These are phyloP conservation scores for Wakefieldia striispora DNA, from an alignment of 768 basidiomycete genomes.

Conservation along the genomic window DNA sequence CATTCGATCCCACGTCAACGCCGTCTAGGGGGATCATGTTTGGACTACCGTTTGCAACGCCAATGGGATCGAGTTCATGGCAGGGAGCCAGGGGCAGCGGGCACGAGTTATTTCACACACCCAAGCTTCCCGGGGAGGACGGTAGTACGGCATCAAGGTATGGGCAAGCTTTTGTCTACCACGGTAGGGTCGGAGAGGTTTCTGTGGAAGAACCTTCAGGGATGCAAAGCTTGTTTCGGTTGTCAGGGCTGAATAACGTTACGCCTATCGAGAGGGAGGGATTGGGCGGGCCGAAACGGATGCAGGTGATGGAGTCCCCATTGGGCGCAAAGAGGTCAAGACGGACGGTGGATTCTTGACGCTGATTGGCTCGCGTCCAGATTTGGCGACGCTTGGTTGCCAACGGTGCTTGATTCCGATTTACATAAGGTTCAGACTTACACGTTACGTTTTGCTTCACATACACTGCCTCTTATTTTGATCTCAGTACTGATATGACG, in stretches of 20 bases:
- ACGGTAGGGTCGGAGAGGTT: conserved; percentile 19
- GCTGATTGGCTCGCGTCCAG: background rate
- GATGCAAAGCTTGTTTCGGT: conserved; percentile 14
- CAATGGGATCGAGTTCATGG: conserved; percentile 34
- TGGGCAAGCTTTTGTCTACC: conserved; percentile 8
- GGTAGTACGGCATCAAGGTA: conserved; percentile 10
- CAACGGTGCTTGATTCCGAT: too few species aligned
- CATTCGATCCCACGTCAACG: conserved; percentile 78
- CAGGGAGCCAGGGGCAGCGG: conserved; percentile 33
- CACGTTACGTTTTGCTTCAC: too few species aligned
- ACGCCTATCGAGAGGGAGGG: conserved; percentile 50
- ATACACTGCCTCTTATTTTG: too few species aligned
- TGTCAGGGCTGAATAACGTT: conserved; percentile 38
- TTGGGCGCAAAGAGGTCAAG: conserved; percentile 27
- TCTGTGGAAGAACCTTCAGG: conserved; percentile 19
- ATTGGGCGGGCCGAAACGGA: conserved; percentile 16
- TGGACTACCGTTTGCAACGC: conserved; percentile 55
- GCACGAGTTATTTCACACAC: conserved; percentile 52
- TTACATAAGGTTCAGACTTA: too few species aligned
- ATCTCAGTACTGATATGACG: too few species aligned
- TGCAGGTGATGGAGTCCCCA: conserved; percentile 29
- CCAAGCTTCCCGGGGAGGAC: conserved; percentile 37
- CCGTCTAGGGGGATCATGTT: conserved; percentile 78
- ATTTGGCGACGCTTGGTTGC: background rate
- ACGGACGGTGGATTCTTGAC: conserved; percentile 17